These are phyloP conservation scores for Xylariaceae sp. DNA, from an alignment of 2,329 filamentous ascomycete species.

Conservation along the genomic window DNA sequence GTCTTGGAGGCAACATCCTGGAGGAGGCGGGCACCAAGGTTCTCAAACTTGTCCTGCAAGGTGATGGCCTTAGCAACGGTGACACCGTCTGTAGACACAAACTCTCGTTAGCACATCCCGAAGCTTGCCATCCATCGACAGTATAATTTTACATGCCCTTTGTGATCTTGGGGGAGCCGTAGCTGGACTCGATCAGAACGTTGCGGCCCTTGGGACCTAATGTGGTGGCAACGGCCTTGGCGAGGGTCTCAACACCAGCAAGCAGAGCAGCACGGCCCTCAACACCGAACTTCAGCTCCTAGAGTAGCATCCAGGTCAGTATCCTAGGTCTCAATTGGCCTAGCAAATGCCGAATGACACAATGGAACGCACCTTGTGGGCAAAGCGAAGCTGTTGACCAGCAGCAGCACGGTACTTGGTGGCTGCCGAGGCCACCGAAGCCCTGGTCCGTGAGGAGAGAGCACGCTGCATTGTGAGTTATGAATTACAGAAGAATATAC, in stretches of 20 bases:
- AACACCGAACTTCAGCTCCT: conserved; percentile 98
- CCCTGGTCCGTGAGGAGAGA: conserved; percentile 73
- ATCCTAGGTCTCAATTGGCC: background rate
- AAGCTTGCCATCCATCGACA: background rate
- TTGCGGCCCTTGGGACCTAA: conserved; percentile 97
- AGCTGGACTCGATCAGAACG: conserved; percentile 96
- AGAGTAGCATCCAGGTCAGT: conserved; percentile 24
- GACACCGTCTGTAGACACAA: conserved; percentile 62
- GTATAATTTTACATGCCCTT: conserved; percentile 62
- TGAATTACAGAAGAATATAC: conserved; percentile 28
- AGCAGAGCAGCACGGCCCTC: conserved; percentile 86
- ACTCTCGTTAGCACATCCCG: conserved; percentile 18
- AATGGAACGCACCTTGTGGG: conserved; percentile 73
- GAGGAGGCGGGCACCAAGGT: conserved; percentile 91
- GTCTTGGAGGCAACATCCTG: conserved; percentile 99
- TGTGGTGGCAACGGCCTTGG: conserved; percentile 92
- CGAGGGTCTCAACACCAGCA: conserved; percentile 91
- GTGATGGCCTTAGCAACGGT: conserved; percentile 84
- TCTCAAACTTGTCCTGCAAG: conserved; percentile 99
- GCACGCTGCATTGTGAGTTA: conserved; percentile 83
- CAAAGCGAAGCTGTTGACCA: conserved; percentile 84
- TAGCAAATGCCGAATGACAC: background rate
- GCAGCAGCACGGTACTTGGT: conserved; percentile 59
- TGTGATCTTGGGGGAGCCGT: conserved; percentile 98
- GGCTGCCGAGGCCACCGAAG: conserved; percentile 66